Conservation (phyloP, 192 early-diverging fungal genomes). For the Linnemannia schmuckeri region DNA sequence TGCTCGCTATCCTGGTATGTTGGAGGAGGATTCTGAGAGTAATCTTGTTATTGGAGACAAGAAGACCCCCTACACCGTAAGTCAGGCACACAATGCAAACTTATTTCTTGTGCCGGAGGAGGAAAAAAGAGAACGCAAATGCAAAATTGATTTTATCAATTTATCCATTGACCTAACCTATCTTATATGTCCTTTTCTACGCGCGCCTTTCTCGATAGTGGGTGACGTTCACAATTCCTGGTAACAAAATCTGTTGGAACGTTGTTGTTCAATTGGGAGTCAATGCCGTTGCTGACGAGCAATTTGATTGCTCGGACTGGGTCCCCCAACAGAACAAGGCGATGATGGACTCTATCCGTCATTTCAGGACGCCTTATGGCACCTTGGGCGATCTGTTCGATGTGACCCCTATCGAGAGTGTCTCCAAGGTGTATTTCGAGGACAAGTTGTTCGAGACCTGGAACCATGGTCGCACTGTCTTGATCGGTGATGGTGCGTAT, state of each 20-base stretch:
- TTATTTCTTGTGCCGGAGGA: no score
- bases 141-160: no score
- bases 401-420: not conserved
- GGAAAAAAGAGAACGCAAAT: no score
- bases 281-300: not conserved
- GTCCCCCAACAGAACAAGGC: slow-evolving; percentile 1
- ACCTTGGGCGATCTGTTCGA: slow-evolving; percentile 18
- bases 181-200: not conserved
- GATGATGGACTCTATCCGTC: slow-evolving; percentile 6
- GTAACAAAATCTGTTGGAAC: slow-evolving; percentile 27
- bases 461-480: not conserved
- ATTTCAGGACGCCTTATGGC: slow-evolving; percentile 19
- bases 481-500: slow-evolving; percentile 7
- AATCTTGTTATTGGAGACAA: slow-evolving; percentile 17
- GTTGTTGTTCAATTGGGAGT: slow-evolving; percentile 12
- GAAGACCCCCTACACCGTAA: not conserved
- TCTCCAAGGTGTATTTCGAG: slow-evolving; percentile 19
- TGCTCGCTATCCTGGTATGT: not conserved
- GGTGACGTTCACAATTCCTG: slow-evolving; percentile 14
- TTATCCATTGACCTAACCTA: not conserved
- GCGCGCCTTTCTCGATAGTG: not conserved
- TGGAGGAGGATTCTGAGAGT: not conserved
- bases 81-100: not conserved
- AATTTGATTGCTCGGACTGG: slow-evolving; percentile 25
- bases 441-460: not conserved